Evolutionary conservation across 148 eudicot genomes (phyloP).

Genomic region (Fagopyrum homotropicum): DNA sequence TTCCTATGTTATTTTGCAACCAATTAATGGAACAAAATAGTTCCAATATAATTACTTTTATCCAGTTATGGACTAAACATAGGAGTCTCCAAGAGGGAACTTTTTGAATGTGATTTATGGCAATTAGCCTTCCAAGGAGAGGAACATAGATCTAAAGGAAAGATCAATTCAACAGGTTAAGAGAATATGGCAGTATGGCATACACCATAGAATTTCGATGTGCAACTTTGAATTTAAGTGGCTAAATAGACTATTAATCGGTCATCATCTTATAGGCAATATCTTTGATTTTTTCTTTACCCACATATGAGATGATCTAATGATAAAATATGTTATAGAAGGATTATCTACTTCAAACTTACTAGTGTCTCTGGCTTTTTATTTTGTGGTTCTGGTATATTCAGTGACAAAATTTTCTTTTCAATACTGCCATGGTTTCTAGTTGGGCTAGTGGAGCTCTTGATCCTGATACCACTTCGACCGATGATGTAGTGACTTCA

Average conservation of each 20-base stretch:
- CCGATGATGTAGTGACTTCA: constrained; percentile 57
- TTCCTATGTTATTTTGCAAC: neutral
- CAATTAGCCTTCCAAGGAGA: neutral
- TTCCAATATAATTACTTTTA: neutral
- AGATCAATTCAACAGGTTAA: neutral
- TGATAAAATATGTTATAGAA: neutral
- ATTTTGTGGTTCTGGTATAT: neutral
- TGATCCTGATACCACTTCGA: constrained; percentile 66
- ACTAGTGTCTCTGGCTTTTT: neutral
- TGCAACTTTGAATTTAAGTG: neutral
- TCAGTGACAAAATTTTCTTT: constrained; percentile 3
- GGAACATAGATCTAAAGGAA: neutral
- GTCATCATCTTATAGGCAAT: no score
- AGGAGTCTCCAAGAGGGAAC: no score
- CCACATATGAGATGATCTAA: no score
- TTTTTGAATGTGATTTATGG: neutral
- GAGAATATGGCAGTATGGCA: neutral
- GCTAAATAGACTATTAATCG: neutral
- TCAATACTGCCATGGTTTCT: neutral
- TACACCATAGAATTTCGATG: neutral
- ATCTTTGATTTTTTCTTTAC: no score
- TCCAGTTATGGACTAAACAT: neutral
- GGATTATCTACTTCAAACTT: neutral
- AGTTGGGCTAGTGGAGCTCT: constrained; percentile 99
- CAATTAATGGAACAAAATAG: neutral